Evolutionary conservation across 495 filamentous ascomycete genomes (phyloP).

Genomic region (Penicillium argentinense): DNA sequence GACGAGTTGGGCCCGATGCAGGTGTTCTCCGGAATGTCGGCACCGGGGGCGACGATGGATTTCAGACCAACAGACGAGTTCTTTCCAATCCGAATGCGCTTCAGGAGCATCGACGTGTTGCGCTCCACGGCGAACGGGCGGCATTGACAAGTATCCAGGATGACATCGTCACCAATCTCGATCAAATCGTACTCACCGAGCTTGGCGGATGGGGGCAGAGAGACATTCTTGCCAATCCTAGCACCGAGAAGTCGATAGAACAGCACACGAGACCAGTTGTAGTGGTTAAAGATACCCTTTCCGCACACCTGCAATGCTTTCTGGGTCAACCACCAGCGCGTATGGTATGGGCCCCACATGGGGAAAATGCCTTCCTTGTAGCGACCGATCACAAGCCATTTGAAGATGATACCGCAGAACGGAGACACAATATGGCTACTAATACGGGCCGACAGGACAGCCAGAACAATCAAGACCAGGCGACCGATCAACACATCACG

Average conservation of each 20-base stretch:
- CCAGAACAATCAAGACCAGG: conserved; percentile 32
- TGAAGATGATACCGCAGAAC: conserved; percentile 35
- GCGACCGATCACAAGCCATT: conserved; percentile 46
- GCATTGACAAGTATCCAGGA: conserved; percentile 33
- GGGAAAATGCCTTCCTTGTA: conserved; percentile 44
- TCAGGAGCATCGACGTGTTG: conserved; percentile 48
- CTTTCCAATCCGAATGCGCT: conserved; percentile 37
- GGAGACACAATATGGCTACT: conserved; percentile 28
- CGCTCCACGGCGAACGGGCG: conserved; percentile 46
- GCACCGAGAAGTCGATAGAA: conserved; percentile 45
- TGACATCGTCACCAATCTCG: conserved; percentile 39
- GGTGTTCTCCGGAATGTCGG: conserved; percentile 32
- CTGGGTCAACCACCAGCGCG: conserved; percentile 49
- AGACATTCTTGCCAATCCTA: conserved; percentile 41
- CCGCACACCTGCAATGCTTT: conserved; percentile 41
- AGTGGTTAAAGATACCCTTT: conserved; percentile 34
- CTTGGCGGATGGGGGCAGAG: conserved; percentile 25
- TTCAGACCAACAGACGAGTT: conserved; percentile 36
- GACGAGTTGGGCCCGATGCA: conserved; percentile 50
- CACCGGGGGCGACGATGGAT: conserved; percentile 42
- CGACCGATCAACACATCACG: conserved; percentile 27
- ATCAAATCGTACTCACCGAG: conserved; percentile 49
- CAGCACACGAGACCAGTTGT: conserved; percentile 28
- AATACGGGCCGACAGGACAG: conserved; percentile 29
- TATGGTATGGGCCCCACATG: conserved; percentile 51